These are phyloP conservation scores for Aspergillus pseudotamarii DNA, from an alignment of 2,329 filamentous ascomycete genomes.

Conservation along the genomic window DNA sequence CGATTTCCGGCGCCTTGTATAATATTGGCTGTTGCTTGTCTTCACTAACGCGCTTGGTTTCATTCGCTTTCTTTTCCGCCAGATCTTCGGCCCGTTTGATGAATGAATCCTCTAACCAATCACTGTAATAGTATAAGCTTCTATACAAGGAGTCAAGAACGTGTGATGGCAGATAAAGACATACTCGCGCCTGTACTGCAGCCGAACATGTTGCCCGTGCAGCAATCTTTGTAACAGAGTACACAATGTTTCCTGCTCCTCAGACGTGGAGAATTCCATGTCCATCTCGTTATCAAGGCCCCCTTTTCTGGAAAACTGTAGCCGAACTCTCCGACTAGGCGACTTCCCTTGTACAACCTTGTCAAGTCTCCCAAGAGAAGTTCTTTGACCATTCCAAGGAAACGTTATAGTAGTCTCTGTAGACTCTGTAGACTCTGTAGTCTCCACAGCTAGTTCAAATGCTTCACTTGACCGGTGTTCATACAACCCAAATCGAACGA, in stretches of 20 bases:
- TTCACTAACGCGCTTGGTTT: slow-evolving; percentile 20
- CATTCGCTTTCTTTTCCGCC: slow-evolving; percentile 7
- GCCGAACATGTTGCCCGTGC: slow-evolving; percentile 14
- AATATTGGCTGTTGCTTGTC: slow-evolving; percentile 8
- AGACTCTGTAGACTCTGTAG: slow-evolving; percentile 10
- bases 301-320: slow-evolving; percentile 29
- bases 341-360: slow-evolving; percentile 22
- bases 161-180: slow-evolving; percentile 11
- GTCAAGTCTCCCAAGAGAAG: slow-evolving; percentile 27
- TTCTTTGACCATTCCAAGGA: background rate
- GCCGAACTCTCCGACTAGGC: slow-evolving; percentile 32
- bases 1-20: slow-evolving; percentile 11
- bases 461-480: slow-evolving; percentile 11
- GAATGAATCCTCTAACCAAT: slow-evolving; percentile 39
- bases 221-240: slow-evolving; percentile 15
- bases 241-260: slow-evolving; percentile 27
- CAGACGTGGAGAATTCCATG: slow-evolving; percentile 30
- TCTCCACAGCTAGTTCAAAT: slow-evolving; percentile 20
- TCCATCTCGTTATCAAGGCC: slow-evolving; percentile 25
- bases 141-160: background rate
- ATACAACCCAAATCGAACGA: slow-evolving; percentile 26
- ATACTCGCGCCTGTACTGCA: slow-evolving; percentile 27
- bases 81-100: background rate
- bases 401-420: slow-evolving; percentile 13
- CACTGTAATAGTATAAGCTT: slow-evolving; percentile 24